Conservation (phyloP, 108 stramenopile genomes). For the Epithemia pelagica region DNA sequence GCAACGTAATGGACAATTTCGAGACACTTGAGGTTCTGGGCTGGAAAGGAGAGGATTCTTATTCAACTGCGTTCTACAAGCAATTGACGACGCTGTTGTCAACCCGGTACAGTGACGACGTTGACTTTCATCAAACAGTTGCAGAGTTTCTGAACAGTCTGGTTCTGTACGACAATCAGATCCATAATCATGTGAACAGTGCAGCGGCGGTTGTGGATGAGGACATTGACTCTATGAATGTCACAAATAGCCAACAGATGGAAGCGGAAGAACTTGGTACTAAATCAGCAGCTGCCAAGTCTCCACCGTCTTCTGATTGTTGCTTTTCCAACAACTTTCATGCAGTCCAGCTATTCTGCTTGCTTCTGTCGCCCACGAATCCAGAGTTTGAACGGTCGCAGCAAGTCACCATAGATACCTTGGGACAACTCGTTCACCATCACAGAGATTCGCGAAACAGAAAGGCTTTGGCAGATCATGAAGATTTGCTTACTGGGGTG, state of each 20-base stretch:
- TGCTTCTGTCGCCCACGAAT: background rate
- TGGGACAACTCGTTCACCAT: background rate
- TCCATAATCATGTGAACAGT: background rate
- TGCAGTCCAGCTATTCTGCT: background rate
- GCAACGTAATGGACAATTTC: background rate
- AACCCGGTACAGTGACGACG: background rate
- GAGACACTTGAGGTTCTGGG: background rate
- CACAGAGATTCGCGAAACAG: background rate
- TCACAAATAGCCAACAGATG: background rate
- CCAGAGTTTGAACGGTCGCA: background rate
- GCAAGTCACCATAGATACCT: background rate
- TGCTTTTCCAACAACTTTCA: background rate
- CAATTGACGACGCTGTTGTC: background rate
- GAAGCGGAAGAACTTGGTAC: background rate
- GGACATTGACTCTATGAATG: background rate
- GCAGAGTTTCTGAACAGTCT: background rate
- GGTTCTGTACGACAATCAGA: background rate
- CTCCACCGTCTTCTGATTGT: background rate
- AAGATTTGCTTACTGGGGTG: background rate
- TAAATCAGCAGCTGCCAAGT: background rate
- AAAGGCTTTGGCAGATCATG: slow-evolving; percentile 1
- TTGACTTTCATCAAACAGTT: background rate
- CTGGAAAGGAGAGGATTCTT: background rate
- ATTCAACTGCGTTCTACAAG: background rate
- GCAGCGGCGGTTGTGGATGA: background rate